Evolutionary conservation across 208 protist species (phyloP), one percentile per base, ranked within the genome.

Genomic region (Trypanosoma vivax): DNA sequence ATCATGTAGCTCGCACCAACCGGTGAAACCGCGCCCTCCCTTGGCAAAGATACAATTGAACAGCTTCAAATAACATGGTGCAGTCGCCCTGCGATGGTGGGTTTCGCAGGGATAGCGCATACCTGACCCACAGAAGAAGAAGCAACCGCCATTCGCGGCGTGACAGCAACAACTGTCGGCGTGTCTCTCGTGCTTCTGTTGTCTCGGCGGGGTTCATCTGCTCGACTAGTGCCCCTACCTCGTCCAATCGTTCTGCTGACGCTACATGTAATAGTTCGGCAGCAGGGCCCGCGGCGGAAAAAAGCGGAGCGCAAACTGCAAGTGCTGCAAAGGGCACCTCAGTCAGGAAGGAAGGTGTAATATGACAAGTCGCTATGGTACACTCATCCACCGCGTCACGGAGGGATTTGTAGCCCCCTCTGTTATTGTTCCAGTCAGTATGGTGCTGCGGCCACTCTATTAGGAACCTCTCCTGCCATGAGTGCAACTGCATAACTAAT

Each of bases 241-340:
- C 33, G 5, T 10, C 19, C 21, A 10, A 2, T 23, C 40, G 14
- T 5, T 41, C 43, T 0, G 16, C 33, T 19, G 27, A 35, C n/a
- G 6, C 21, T 5, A 34, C 48, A 3, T 21, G 31, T 9, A 45
- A 45, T 6, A 45, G 19, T 18, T 25, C 25, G 5, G 24, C 33
- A 27, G 24, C 41, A n/a, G 25, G 35, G 18, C 50, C 50, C 25
- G 28, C 4, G 2, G n/a, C n/a, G 21, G 24, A 41, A 18, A 55
- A 80, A 7, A 69, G 45, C 35, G 25, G 24, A 13, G 13, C 19
- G 34, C 53, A 63, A 0, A 28, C 47, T 13, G 49, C 27, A 18
- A 63, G 30, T 19, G 29, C 33, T 16, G 69, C 69, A 46, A 81
- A 81, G 4, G 73, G 73, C 2, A 50, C 63, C 38, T 53, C 56